Percentiles rank a stretch among this genome's conserved stretches.
These are phyloP conservation scores for Tulasnella sp. DNA, from an alignment of 768 basidiomycete genomes.

Conservation along the genomic window DNA sequence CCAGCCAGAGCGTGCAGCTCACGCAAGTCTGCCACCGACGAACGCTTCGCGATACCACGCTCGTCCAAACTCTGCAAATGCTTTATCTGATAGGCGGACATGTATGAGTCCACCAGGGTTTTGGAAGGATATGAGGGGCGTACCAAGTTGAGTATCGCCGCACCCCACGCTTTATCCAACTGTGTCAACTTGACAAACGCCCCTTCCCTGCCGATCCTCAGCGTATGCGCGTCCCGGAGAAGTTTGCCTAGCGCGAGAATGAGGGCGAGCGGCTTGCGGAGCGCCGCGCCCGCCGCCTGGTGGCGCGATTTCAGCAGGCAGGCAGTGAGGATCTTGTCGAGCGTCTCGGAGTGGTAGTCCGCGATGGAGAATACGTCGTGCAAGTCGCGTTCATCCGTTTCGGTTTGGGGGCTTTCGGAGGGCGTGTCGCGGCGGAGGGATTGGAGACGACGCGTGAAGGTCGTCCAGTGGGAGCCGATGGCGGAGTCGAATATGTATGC, in stretches of 20 bases:
- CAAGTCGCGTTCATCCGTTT: slow-evolving; percentile 14
- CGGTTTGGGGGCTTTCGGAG: not conserved
- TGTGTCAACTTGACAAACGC: not conserved
- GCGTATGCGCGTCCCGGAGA: not conserved
- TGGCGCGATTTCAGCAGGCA: slow-evolving; percentile 18
- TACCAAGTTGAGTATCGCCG: not conserved
- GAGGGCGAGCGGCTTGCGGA: not conserved
- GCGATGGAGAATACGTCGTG: slow-evolving; percentile 63
- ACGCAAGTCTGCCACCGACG: not conserved
- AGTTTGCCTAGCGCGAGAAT: not conserved
- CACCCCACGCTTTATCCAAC: not conserved
- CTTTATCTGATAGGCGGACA: not conserved
- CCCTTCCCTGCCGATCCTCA: not conserved
- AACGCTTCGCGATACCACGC: not conserved
- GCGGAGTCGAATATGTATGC: slow-evolving; percentile 71
- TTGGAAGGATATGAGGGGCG: not conserved
- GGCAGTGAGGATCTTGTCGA: slow-evolving; percentile 52
- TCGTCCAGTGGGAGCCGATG: slow-evolving; percentile 63
- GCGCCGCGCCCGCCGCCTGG: not conserved
- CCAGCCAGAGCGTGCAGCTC: not conserved
- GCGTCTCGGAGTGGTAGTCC: slow-evolving; percentile 47
- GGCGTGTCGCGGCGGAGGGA: slow-evolving; percentile 9
- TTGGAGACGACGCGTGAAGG: slow-evolving; percentile 34
- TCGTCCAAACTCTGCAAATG: not conserved
- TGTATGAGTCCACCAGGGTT: no score